Conservation (phyloP, 441 rosid genomes). For the Eruca vesicaria region DNA sequence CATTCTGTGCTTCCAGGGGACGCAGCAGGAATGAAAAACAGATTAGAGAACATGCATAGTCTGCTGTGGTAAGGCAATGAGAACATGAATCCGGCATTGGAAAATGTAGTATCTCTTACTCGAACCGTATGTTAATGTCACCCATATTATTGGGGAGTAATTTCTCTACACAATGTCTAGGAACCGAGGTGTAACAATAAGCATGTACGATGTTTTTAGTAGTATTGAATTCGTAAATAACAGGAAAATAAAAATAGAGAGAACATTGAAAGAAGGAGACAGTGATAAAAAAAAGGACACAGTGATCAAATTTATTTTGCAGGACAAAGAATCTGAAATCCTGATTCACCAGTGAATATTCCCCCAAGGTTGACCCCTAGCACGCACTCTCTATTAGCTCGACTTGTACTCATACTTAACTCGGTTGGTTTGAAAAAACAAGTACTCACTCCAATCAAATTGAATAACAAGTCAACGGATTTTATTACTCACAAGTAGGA, state of each 20-base stretch:
- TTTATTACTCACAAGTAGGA: too few relatives aligned
- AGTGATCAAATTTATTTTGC: background rate
- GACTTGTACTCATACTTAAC: too few relatives aligned
- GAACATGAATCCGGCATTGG: background rate
- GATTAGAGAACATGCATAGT: constrained; percentile 62
- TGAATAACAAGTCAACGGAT: too few relatives aligned
- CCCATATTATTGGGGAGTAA: constrained; percentile 83
- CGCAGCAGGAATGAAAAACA: constrained; percentile 54
- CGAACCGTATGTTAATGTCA: constrained; percentile 31
- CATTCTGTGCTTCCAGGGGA: constrained; percentile 48
- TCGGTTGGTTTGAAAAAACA: too few relatives aligned
- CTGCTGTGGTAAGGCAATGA: constrained; percentile 65
- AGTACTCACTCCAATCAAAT: too few relatives aligned
- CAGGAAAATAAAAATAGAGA: background rate
- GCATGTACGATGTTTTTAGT: background rate
- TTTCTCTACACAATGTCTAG: constrained; percentile 57
- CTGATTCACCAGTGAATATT: background rate
- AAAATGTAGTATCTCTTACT: background rate
- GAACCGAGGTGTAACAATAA: constrained; percentile 22
- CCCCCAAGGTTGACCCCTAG: background rate
- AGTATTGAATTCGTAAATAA: background rate
- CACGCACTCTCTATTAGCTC: background rate
- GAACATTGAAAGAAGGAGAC: background rate
- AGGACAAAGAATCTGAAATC: background rate
- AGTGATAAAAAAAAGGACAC: too few relatives aligned